These are phyloP conservation scores for Osmanthus fragrans DNA, from an alignment of 257 asterid genomes.

Conservation along the genomic window DNA sequence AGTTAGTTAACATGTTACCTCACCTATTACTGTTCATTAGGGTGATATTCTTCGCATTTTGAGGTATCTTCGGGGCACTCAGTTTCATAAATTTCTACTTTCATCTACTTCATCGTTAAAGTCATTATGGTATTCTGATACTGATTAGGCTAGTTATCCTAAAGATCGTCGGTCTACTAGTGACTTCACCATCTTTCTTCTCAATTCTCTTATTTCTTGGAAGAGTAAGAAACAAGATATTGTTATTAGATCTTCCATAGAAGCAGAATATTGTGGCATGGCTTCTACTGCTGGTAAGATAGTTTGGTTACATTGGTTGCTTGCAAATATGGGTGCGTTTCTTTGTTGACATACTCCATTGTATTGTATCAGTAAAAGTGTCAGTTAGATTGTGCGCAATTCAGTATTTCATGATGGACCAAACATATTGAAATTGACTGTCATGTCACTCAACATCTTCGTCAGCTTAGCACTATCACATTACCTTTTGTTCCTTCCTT, in stretches of 20 bases:
- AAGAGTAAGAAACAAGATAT: not conserved
- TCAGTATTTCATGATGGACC: not conserved
- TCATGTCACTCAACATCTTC: not conserved
- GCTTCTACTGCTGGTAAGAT: not conserved
- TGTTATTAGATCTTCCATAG: not conserved
- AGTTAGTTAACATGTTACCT: not conserved
- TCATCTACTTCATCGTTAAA: not conserved
- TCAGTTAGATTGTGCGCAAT: no score
- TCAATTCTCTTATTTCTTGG: not conserved
- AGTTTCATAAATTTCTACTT: not conserved
- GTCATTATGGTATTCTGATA: not conserved
- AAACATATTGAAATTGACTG: no score
- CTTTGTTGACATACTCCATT: not conserved
- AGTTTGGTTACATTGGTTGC: not conserved
- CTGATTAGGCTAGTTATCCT: not conserved
- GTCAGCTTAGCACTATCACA: not conserved
- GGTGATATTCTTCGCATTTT: not conserved
- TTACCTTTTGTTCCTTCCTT: not conserved
- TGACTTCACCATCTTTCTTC: not conserved
- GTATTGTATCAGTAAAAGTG: not conserved
- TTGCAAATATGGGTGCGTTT: no score
- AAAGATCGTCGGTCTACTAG: not conserved
- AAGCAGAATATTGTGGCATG: not conserved
- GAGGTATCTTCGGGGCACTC: not conserved
- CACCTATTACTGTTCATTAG: not conserved